Conservation (phyloP, 2,329 filamentous ascomycete genomes). For the Alternaria sp. region DNA sequence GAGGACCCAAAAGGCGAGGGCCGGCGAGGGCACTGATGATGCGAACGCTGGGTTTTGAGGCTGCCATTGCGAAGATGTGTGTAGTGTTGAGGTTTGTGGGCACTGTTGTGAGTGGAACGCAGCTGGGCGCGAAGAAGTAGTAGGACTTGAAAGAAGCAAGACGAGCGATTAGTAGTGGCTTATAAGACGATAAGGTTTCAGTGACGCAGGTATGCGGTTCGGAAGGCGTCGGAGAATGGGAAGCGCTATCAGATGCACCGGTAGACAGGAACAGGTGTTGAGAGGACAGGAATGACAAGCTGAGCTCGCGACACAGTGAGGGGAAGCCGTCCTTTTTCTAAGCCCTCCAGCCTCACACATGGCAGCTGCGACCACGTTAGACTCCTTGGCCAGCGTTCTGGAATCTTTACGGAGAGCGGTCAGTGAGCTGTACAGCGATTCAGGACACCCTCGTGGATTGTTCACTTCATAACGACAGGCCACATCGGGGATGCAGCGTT, state of each 20-base stretch:
- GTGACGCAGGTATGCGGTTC: slow-evolving; percentile 5
- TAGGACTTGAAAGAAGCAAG: not conserved
- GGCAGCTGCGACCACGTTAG: slow-evolving; percentile 7
- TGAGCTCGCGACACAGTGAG: slow-evolving; percentile 16
- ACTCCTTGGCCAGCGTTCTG: slow-evolving; percentile 15
- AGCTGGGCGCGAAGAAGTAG: not conserved
- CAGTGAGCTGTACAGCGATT: slow-evolving; percentile 17
- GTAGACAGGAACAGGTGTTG: slow-evolving; percentile 9
- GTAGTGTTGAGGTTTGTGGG: not conserved
- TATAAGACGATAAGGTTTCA: slow-evolving; percentile 10
- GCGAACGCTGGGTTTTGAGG: slow-evolving; percentile 21
- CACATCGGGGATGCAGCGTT: slow-evolving; percentile 21
- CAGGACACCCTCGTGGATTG: slow-evolving; percentile 8
- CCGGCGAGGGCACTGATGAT: slow-evolving; percentile 49
- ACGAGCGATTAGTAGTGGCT: slow-evolving; percentile 7
- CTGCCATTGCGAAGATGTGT: slow-evolving; percentile 16
- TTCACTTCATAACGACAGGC: slow-evolving; percentile 15
- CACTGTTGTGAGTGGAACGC: not conserved
- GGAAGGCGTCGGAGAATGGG: slow-evolving; percentile 10
- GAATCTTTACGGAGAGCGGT: slow-evolving; percentile 17
- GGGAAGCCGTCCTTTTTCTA: slow-evolving; percentile 27
- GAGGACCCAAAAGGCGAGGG: slow-evolving; percentile 55
- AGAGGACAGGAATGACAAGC: slow-evolving; percentile 9
- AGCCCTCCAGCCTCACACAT: slow-evolving; percentile 8
- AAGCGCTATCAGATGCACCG: slow-evolving; percentile 6